phyloP scores from a whole-genome alignment of 2,329 filamentous ascomycete genomes.

The Talaromyces rugulosus region DNA sequence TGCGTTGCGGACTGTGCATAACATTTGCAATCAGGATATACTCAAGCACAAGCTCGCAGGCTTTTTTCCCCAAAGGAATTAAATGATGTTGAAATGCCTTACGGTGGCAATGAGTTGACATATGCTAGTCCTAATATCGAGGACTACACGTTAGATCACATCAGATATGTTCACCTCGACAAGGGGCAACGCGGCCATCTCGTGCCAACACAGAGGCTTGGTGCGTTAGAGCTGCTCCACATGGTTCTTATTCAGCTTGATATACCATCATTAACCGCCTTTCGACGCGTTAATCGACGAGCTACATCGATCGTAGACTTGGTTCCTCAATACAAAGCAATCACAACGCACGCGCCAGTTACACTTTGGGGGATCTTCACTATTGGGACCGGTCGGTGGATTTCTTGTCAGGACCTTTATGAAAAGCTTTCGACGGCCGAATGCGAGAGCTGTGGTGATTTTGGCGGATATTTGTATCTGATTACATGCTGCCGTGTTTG shows the following conservation, averaged over 20 bases:
- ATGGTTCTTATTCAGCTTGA: not conserved
- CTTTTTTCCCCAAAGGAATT: too few species aligned
- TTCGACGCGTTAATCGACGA: not conserved
- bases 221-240: not conserved
- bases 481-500: slow-evolving; percentile 25
- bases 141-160: not conserved
- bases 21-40: too few species aligned
- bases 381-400: not conserved
- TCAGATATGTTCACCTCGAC: not conserved
- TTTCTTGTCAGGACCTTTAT: slow-evolving; percentile 30
- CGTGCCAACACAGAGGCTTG: not conserved
- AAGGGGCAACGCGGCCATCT: not conserved
- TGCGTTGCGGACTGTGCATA: too few species aligned
- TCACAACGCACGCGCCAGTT: not conserved
- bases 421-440: slow-evolving; percentile 25
- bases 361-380: not conserved
- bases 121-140: too few species aligned
- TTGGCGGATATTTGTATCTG: slow-evolving; percentile 22
- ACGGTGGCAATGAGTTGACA: too few species aligned
- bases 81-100: too few species aligned
- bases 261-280: not conserved
- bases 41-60: too few species aligned
- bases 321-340: not conserved
- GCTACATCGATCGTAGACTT: not conserved
- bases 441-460: slow-evolving; percentile 34